Evolutionary conservation across 345 rosid species (phyloP).

Genomic region (Viola odorata): DNA sequence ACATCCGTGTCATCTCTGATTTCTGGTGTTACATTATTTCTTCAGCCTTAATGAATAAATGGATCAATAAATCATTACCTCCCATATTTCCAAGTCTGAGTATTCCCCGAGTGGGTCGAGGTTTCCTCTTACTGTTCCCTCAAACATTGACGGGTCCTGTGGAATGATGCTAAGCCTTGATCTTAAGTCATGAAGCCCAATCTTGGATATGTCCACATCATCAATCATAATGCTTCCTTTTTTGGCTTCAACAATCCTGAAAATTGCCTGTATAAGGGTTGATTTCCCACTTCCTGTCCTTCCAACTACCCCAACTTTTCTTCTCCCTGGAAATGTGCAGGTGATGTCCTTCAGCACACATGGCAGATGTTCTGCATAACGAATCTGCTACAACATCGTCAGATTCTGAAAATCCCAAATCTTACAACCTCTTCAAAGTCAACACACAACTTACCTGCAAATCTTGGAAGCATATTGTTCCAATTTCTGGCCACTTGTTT

Average conservation of each 20-base stretch:
- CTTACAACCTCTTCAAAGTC: neutral
- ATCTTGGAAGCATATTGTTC: slow-evolving; percentile 65
- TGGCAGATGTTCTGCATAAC: slow-evolving; percentile 90
- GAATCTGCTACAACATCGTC: slow-evolving; percentile 49
- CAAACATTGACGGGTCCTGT: slow-evolving; percentile 91
- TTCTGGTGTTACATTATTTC: too few species aligned
- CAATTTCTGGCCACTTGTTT: slow-evolving; percentile 77
- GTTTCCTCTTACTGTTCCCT: slow-evolving; percentile 85
- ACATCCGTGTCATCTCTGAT: too few species aligned
- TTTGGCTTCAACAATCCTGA: slow-evolving; percentile 81
- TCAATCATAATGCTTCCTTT: slow-evolving; percentile 84
- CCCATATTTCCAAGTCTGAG: slow-evolving; percentile 62
- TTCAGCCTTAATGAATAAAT: too few species aligned
- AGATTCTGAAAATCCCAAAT: neutral
- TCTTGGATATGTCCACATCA: slow-evolving; percentile 61
- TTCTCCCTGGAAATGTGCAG: slow-evolving; percentile 79
- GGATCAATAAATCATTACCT: slow-evolving; percentile 43
- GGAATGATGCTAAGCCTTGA: slow-evolving; percentile 92
- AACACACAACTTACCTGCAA: slow-evolving; percentile 47
- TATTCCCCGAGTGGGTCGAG: slow-evolving; percentile 73
- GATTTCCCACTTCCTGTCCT: slow-evolving; percentile 98
- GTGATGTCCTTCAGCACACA: slow-evolving; percentile 66
- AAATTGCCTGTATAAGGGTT: slow-evolving; percentile 80
- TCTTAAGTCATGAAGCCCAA: slow-evolving; percentile 84
- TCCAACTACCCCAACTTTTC: slow-evolving; percentile 88